Base-by-base conservation (phyloP, 2,329 filamentous ascomycete genomes). In the Penicillium sp. region DNA sequence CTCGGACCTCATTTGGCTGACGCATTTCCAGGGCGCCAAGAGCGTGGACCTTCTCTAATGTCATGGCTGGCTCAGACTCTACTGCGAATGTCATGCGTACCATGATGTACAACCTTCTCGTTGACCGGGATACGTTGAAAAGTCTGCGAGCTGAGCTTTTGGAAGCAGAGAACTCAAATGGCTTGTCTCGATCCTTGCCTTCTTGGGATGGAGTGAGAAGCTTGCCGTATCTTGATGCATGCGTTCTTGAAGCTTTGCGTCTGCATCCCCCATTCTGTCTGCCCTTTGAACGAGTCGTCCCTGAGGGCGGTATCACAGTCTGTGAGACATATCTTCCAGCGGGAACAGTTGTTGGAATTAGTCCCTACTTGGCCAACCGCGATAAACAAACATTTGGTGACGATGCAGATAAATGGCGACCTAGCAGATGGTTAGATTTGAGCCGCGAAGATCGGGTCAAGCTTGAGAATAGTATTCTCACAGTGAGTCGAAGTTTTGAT, bases 161-260 rank as follows among this genome's bases (percentile, higher is more conserved):
- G 9, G 7, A 16, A 8, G 48, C 49, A 0, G 38, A n/a, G 18
- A 22, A 31, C 3, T 6, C 14, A 10, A 47, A 34, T 14, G 24
- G 38, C 5, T 39, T 49, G 14, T 32, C 47, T 36, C 45, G 16
- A 21, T 21, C 45, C 2, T 40, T 18, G 10, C 45, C 45, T 9
- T 43, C 38, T 9, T 49, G 47, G 47, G n/a, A 49, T 5, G 53
- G 64, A 22, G 58, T 70, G 9, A 59, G 70, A 10, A 56, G 62
- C 1, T 44, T 67, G 4, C 72, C 75, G 0, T 83, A 81, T 54
- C 72, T 83, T 9, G 77, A 81, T 58, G 80, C 81, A 0, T 75
- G 77, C 5, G 74, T 83, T 39, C 73, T 74, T 42, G 81, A 83
- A 58, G 75, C 73, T 0, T 62, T 82, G n/a, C 72, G 81, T 0